phyloP scores from a whole-genome alignment of 2,329 filamentous ascomycete genomes.

The Pseudogymnoascus sp. region DNA sequence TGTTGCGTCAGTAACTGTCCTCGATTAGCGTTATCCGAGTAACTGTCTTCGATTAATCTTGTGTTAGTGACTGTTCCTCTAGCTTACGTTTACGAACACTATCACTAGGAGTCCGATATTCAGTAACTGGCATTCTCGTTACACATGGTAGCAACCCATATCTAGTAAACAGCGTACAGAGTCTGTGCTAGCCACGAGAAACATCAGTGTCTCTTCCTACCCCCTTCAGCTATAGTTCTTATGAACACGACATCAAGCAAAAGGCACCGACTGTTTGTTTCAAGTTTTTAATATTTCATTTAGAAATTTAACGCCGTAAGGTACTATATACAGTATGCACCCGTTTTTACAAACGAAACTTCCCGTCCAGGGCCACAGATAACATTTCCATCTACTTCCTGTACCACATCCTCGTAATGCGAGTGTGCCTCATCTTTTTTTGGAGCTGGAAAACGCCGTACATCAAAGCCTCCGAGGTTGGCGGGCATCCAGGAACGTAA shows the following conservation, averaged over 20 bases:
- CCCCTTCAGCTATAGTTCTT: neutral
- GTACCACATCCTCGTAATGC: constrained; percentile 50
- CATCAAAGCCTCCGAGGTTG: constrained; percentile 55
- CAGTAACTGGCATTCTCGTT: neutral
- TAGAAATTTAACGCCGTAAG: neutral
- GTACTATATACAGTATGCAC: constrained; percentile 9
- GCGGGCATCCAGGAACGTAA: constrained; percentile 70
- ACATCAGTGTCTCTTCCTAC: neutral
- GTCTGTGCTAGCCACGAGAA: neutral
- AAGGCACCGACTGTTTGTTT: neutral
- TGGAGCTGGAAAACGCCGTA: constrained; percentile 66
- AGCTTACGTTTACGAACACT: neutral
- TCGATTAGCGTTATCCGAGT: too few species aligned
- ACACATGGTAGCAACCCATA: neutral
- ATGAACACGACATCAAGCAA: neutral
- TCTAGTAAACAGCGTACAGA: neutral
- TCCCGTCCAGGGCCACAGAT: neutral
- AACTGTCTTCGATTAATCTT: neutral
- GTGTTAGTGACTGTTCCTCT: neutral
- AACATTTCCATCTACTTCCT: constrained; percentile 35
- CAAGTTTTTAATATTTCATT: constrained; percentile 4
- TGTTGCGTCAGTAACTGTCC: too few species aligned
- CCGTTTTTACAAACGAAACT: constrained; percentile 10
- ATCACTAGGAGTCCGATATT: neutral
- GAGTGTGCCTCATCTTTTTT: constrained; percentile 49